Conservation (phyloP, 768 basidiomycete species). For the Boletellus ananas region DNA sequence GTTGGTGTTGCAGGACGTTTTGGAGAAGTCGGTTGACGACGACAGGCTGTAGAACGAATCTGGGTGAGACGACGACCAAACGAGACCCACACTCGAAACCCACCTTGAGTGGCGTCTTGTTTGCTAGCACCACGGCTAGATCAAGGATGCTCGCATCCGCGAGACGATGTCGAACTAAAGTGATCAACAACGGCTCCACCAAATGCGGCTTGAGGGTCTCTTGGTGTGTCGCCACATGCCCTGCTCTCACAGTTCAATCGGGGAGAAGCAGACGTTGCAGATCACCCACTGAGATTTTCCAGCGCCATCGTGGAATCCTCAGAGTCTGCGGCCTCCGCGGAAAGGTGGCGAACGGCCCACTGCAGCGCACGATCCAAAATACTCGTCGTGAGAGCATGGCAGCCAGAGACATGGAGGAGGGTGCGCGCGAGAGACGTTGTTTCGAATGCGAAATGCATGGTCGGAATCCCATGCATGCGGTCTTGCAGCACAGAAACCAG, state of each 20-base stretch:
- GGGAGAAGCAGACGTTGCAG: neutral
- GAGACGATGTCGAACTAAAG: constrained; percentile 60
- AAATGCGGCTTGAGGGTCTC: constrained; percentile 46
- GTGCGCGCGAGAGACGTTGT: constrained; percentile 32
- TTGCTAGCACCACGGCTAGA: constrained; percentile 42
- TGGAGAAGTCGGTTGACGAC: constrained; percentile 76
- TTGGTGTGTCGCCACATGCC: constrained; percentile 8
- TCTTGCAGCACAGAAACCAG: constrained; percentile 24
- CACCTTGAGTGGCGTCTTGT: constrained; percentile 60
- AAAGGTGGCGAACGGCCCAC: constrained; percentile 49
- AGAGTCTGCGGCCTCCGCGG: constrained; percentile 29
- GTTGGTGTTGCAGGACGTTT: constrained; percentile 64
- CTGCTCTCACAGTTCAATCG: constrained; percentile 7
- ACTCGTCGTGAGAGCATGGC: constrained; percentile 23
- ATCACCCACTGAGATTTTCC: constrained; percentile 38
- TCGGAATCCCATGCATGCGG: constrained; percentile 24
- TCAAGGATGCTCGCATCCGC: constrained; percentile 37
- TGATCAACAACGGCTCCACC: constrained; percentile 68
- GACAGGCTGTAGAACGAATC: constrained; percentile 44
- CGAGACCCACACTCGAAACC: constrained; percentile 5
- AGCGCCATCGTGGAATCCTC: constrained; percentile 24
- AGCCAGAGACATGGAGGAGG: constrained; percentile 22
- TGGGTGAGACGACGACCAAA: neutral
- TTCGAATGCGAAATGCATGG: constrained; percentile 29
- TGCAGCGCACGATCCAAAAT: constrained; percentile 48